Percentiles rank a stretch among this genome's conserved stretches.
phyloP scores from a whole-genome alignment of 306 rosid species.

The Psophocarpus tetragonolobus region DNA sequence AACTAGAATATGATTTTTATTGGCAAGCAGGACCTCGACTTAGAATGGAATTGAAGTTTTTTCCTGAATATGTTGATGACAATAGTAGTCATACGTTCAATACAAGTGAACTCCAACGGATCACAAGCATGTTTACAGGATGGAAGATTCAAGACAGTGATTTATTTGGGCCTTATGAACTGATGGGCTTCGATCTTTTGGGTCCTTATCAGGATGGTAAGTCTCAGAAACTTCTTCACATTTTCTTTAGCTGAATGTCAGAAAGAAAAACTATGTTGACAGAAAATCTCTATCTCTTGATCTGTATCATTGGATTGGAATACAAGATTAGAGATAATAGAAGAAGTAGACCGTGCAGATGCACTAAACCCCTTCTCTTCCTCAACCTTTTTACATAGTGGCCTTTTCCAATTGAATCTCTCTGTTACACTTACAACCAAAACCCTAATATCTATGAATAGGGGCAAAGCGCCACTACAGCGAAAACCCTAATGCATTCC shows the following conservation, averaged over 20 bases:
- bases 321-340: neutral
- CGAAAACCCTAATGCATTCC: neutral
- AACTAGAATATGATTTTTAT: conserved; percentile 52
- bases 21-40: conserved; percentile 85
- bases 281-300: neutral
- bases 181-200: conserved; percentile 46
- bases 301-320: neutral
- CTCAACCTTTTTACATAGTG: neutral
- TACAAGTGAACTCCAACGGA: conserved; percentile 56
- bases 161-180: conserved; percentile 87
- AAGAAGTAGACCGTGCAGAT: neutral
- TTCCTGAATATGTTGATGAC: conserved; percentile 48
- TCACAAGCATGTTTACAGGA: conserved; percentile 55
- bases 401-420: neutral
- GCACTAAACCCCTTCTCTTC: neutral
- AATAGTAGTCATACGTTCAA: conserved; percentile 43
- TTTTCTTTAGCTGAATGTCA: conserved; percentile 14
- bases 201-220: conserved; percentile 57
- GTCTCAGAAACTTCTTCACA: conserved; percentile 42
- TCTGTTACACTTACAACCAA: neutral
- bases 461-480: neutral
- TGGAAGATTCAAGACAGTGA: conserved; percentile 63
- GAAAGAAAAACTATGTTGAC: neutral
- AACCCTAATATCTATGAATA: neutral
- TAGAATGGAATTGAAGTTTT: conserved; percentile 65